These are phyloP conservation scores for Cronartium quercuum DNA, from an alignment of 1,284 basidiomycete species.

Conservation along the genomic window DNA sequence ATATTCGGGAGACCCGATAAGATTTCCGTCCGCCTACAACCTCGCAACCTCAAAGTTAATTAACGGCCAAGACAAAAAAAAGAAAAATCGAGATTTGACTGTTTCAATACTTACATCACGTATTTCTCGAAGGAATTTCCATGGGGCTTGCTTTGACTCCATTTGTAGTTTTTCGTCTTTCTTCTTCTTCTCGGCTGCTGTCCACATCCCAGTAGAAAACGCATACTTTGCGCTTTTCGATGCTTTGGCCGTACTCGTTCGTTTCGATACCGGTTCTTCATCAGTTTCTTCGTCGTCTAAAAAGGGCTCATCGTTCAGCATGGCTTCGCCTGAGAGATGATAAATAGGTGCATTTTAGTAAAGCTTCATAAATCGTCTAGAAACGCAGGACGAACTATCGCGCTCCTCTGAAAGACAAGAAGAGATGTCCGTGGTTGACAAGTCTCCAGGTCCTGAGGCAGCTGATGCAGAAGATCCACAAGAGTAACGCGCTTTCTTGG, in stretches of 20 bases:
- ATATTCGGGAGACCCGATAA: slow-evolving; percentile 77
- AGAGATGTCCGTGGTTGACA: not conserved
- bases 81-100: not conserved
- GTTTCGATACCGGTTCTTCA: slow-evolving; percentile 6
- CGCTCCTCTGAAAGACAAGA: slow-evolving; percentile 4
- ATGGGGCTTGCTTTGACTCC: slow-evolving; percentile 31
- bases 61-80: not conserved
- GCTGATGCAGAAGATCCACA: slow-evolving; percentile 27
- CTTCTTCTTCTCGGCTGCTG: slow-evolving; percentile 11
- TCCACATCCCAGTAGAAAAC: not conserved
- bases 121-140: slow-evolving; percentile 35
- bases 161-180: not conserved
- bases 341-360: not conserved
- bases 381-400: not conserved
- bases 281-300: slow-evolving; percentile 9
- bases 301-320: not conserved
- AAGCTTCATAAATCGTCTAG: not conserved
- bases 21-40: slow-evolving; percentile 69
- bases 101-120: slow-evolving; percentile 14
- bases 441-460: slow-evolving; percentile 8
- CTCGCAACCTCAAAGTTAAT: not conserved
- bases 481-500: slow-evolving; percentile 31
- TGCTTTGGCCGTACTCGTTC: not conserved
- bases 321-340: not conserved
- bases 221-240: not conserved